These are phyloP conservation scores for Fragaria iinumae DNA, from an alignment of 306 rosid species.

Conservation along the genomic window DNA sequence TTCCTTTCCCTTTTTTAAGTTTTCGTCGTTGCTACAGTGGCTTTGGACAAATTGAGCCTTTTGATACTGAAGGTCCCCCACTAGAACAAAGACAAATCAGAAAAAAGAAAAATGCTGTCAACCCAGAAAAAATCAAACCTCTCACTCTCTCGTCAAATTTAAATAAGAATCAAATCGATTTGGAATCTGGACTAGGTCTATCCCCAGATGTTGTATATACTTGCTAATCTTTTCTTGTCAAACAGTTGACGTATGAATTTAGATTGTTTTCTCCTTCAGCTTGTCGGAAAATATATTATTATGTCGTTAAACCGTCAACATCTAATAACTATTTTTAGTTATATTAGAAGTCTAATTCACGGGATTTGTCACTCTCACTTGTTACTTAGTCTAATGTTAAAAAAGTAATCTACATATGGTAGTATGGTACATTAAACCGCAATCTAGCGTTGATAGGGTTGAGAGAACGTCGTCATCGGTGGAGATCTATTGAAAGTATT, in stretches of 20 bases:
- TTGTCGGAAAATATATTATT: neutral
- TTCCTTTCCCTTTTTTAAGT: neutral
- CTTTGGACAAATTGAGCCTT: constrained; percentile 12
- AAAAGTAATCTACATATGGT: neutral
- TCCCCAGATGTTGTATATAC: neutral
- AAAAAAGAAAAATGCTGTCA: neutral
- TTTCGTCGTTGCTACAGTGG: neutral
- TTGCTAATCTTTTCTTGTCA: neutral
- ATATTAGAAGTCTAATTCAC: neutral
- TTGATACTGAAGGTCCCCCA: neutral
- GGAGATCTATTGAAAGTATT: neutral
- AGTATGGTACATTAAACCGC: neutral
- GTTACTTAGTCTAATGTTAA: neutral
- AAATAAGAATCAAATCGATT: neutral
- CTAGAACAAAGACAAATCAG: neutral
- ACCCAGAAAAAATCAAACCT: neutral
- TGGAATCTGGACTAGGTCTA: neutral
- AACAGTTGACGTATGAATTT: neutral
- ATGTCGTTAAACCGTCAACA: neutral
- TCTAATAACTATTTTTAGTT: neutral
- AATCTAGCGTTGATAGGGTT: neutral
- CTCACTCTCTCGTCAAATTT: constrained; percentile 1
- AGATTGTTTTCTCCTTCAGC: neutral
- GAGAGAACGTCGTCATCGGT: too few relatives aligned
- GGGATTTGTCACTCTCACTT: neutral